Conservation (phyloP, 805 yeast species). For the Metschnikowia picachoensis region DNA sequence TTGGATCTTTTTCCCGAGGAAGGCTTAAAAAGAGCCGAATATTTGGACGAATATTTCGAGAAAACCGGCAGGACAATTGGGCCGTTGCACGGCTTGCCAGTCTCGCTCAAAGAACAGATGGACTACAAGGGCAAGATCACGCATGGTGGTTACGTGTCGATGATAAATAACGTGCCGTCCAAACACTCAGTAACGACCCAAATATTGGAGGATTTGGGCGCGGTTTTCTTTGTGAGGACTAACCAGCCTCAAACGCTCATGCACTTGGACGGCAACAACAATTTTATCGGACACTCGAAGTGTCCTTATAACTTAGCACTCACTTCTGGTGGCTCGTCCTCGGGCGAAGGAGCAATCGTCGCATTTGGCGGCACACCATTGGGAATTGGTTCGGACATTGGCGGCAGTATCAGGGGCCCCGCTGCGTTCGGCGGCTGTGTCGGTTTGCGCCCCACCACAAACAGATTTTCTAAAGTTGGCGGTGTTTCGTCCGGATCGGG, state of each 20-base stretch:
- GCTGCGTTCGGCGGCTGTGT: slow-evolving; percentile 60
- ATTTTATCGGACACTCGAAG: slow-evolving; percentile 55
- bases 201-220: slow-evolving; percentile 49
- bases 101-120: slow-evolving; percentile 64
- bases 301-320: slow-evolving; percentile 55
- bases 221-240: slow-evolving; percentile 61
- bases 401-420: slow-evolving; percentile 67
- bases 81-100: slow-evolving; percentile 65
- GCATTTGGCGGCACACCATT: slow-evolving; percentile 57
- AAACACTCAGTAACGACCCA: slow-evolving; percentile 47
- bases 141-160: slow-evolving; percentile 56
- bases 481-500: slow-evolving; percentile 57
- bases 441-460: slow-evolving; percentile 62
- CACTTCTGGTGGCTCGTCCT: slow-evolving; percentile 70
- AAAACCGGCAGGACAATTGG: slow-evolving; percentile 52
- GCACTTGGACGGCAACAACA: slow-evolving; percentile 63
- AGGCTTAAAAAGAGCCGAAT: slow-evolving; percentile 54
- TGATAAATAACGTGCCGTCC: slow-evolving; percentile 44
- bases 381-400: slow-evolving; percentile 70
- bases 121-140: slow-evolving; percentile 51
- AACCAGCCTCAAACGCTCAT: slow-evolving; percentile 66
- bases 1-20: slow-evolving; percentile 60
- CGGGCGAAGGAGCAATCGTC: slow-evolving; percentile 67
- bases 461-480: slow-evolving; percentile 43
- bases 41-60: slow-evolving; percentile 48